A percentile compares a stretch with the other conserved stretches of the same genome.
These are phyloP conservation scores for Aspergillus alliaceus DNA, from an alignment of 2,329 filamentous ascomycete genomes.

Conservation along the genomic window DNA sequence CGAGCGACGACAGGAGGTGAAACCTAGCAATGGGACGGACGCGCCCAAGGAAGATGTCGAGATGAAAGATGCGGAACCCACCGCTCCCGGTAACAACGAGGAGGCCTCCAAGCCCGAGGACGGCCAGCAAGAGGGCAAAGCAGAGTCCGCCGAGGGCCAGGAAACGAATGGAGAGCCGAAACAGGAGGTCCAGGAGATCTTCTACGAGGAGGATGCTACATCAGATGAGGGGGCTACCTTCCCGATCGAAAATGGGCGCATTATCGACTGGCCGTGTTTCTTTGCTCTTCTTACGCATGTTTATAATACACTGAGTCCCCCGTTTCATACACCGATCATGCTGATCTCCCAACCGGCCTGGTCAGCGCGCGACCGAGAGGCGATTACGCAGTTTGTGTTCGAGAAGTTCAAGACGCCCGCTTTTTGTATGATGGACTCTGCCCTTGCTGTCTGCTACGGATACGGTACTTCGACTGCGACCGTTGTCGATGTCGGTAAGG, in stretches of 20 bases:
- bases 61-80: slow-evolving; percentile 45
- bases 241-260: slow-evolving; percentile 77
- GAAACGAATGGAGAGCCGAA: slow-evolving; percentile 27
- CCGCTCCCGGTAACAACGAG: slow-evolving; percentile 16
- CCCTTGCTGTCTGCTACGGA: slow-evolving; percentile 74
- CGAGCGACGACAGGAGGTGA: slow-evolving; percentile 40
- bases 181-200: slow-evolving; percentile 48
- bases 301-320: slow-evolving; percentile 82
- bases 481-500: slow-evolving; percentile 85
- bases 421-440: slow-evolving; percentile 86
- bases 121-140: slow-evolving; percentile 28
- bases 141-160: slow-evolving; percentile 22
- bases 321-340: slow-evolving; percentile 91
- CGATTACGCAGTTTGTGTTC: slow-evolving; percentile 89
- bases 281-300: slow-evolving; percentile 91
- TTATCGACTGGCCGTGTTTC: slow-evolving; percentile 89
- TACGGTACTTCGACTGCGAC: slow-evolving; percentile 82
- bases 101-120: slow-evolving; percentile 22
- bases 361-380: slow-evolving; percentile 84
- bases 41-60: slow-evolving; percentile 42
- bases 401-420: slow-evolving; percentile 95
- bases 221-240: slow-evolving; percentile 88
- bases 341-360: slow-evolving; percentile 87
- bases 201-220: slow-evolving; percentile 86
- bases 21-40: slow-evolving; percentile 27